These are phyloP conservation scores for Heliocybe sulcata DNA, from an alignment of 1,284 basidiomycete genomes.

Conservation along the genomic window DNA sequence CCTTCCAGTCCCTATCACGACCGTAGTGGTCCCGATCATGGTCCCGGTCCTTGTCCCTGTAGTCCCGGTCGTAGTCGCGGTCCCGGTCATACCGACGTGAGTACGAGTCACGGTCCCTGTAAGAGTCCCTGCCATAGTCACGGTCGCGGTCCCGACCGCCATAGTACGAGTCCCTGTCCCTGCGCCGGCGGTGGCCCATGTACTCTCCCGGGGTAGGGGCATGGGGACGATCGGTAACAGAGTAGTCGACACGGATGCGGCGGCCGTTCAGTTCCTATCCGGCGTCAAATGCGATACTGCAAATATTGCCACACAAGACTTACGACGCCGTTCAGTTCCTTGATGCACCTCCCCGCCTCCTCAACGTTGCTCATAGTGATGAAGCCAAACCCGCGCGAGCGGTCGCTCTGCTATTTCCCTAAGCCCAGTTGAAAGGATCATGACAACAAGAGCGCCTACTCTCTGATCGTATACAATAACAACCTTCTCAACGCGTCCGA, in stretches of 20 bases:
- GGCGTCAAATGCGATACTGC: constrained; percentile 8
- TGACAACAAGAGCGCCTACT: constrained; percentile 40
- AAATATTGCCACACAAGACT: constrained; percentile 24
- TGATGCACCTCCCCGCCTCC: constrained; percentile 84
- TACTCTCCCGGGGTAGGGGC: constrained; percentile 97
- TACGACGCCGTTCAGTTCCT: constrained; percentile 89
- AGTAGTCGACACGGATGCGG: constrained; percentile 94
- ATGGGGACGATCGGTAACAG: constrained; percentile 89
- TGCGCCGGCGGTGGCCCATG: constrained; percentile 85
- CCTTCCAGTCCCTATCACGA: constrained; percentile 40
- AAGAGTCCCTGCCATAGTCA: constrained; percentile 31
- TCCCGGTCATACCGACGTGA: constrained; percentile 40
- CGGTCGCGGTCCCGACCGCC: constrained; percentile 29
- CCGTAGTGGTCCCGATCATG: constrained; percentile 36
- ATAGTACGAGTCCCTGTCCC: constrained; percentile 49
- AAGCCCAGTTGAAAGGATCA: constrained; percentile 4
- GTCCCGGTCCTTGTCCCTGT: constrained; percentile 48
- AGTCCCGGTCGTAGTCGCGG: constrained; percentile 44
- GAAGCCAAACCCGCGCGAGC: constrained; percentile 97
- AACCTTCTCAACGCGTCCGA: constrained; percentile 91
- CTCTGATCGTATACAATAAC: constrained; percentile 98
- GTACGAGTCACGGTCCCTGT: constrained; percentile 39
- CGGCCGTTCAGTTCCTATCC: constrained; percentile 87
- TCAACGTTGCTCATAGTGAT: constrained; percentile 88
- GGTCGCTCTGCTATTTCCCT: constrained; percentile 78